These are phyloP conservation scores for Coniella lustricola DNA, from an alignment of 2,329 filamentous ascomycete genomes.

Conservation along the genomic window DNA sequence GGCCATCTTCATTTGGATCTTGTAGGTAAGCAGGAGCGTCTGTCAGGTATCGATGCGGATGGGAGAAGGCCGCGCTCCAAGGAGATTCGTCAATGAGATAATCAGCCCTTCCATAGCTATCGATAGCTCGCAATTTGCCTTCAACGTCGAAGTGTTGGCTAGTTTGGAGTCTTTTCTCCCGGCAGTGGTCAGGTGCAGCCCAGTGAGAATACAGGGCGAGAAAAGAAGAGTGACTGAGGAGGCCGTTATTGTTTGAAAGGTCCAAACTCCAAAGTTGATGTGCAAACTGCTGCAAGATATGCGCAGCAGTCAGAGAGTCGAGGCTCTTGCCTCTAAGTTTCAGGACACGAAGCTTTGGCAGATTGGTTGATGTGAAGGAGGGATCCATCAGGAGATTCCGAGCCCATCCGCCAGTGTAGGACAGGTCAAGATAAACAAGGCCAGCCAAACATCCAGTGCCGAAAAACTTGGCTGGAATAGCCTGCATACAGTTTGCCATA, in stretches of 20 bases:
- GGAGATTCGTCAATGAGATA: slow-evolving; percentile 40
- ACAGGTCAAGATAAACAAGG: slow-evolving; percentile 48
- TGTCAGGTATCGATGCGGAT: slow-evolving; percentile 40
- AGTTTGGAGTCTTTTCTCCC: slow-evolving; percentile 24
- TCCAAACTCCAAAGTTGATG: slow-evolving; percentile 51
- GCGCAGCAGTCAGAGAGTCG: slow-evolving; percentile 30
- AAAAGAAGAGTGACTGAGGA: slow-evolving; percentile 39
- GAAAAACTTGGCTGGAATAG: slow-evolving; percentile 36
- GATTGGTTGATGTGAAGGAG: slow-evolving; percentile 25
- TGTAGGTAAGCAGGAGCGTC: slow-evolving; percentile 39
- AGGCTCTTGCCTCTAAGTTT: slow-evolving; percentile 43
- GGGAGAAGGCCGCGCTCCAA: slow-evolving; percentile 36
- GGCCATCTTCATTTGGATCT: not conserved
- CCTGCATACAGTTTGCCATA: slow-evolving; percentile 32
- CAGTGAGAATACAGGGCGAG: slow-evolving; percentile 24
- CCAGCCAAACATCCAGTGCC: slow-evolving; percentile 27
- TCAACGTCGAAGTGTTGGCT: slow-evolving; percentile 37
- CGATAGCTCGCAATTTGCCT: slow-evolving; percentile 31
- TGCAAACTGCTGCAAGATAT: slow-evolving; percentile 28
- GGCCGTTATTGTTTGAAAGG: slow-evolving; percentile 38
- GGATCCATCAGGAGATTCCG: slow-evolving; percentile 25
- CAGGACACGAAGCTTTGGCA: slow-evolving; percentile 44
- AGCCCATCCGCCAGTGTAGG: slow-evolving; percentile 37
- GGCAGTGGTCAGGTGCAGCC: slow-evolving; percentile 27
- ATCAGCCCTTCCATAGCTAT: slow-evolving; percentile 29